Evolutionary conservation across 306 rosid species (phyloP), one percentile per base, ranked within the genome.

Genomic region (Geum urbanum): DNA sequence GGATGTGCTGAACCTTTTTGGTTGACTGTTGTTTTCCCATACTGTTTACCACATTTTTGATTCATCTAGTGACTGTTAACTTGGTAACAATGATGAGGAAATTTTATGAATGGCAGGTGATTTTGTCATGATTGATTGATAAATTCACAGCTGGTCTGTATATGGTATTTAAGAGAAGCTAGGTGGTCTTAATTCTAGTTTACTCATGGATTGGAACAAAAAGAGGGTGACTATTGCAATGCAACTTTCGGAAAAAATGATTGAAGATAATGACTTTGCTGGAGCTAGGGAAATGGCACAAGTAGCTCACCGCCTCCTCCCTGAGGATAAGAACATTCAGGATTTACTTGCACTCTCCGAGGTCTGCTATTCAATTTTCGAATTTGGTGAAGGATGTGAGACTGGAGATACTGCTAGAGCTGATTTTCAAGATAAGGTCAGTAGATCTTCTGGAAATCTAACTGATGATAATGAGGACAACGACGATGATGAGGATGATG

Each of bases 191-290:
- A 68, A 69, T 70, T 77, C 76, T 66, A 27, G 39, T 47, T 73
- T 78, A 69, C 22, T 20, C 67, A 92, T 90, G 98, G 98, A 92
- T 79, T 88, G 98, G 85, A 90, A 90, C 85, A 92, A 77, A 86
- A 97, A 87, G 27, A 96, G 90, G 76, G 97, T 94, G 57, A 0
- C 71, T 59, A 84, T 87, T 78, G 96, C 97, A 13, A 85, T 82
- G 84, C 58, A 86, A 40, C 77, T 92, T 66, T 92, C 96, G 2
- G 94, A 90, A 39, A 73, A 66, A 68, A 88, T 50, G 77, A 74
- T 92, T 92, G 81, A 79, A 62, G 67, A 18, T 39, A 76, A 81
- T 14, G 97, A 92, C 71, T 92, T 85, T 84, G 65, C 51, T 24
- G 97, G 90, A 76, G 98, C 91, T 6, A 70, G 70, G 84, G 90